Conservation (phyloP, 192 early-diverging fungal genomes). For the Mortierella claussenii region DNA sequence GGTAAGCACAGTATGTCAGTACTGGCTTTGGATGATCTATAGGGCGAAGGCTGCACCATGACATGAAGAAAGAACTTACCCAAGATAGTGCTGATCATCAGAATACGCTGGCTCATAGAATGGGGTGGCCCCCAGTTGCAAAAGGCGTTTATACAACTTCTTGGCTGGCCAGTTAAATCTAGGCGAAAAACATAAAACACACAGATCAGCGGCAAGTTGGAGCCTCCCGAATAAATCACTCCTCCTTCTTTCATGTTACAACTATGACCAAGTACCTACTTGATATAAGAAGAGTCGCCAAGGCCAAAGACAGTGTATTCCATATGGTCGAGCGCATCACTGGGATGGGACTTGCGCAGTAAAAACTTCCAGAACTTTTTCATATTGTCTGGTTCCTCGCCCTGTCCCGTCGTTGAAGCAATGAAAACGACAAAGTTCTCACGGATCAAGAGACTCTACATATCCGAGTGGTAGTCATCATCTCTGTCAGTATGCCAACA, state of each 20-base stretch:
- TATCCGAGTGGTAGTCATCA: no score
- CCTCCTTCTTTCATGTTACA: background rate
- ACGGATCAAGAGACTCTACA: slow-evolving; percentile 64
- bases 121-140: slow-evolving; percentile 84
- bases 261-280: slow-evolving; percentile 54
- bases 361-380: slow-evolving; percentile 92
- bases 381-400: slow-evolving; percentile 93
- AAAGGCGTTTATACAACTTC: slow-evolving; percentile 86
- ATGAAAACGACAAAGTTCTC: slow-evolving; percentile 82
- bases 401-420: slow-evolving; percentile 95
- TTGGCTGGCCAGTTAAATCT: slow-evolving; percentile 96
- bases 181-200: background rate
- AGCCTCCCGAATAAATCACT: no score
- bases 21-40: no score
- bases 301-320: slow-evolving; percentile 92
- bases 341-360: slow-evolving; percentile 81
- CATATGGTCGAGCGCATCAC: slow-evolving; percentile 70
- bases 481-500: no score
- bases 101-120: slow-evolving; percentile 83
- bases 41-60: no score
- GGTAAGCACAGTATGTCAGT: no score
- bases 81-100: slow-evolving; percentile 97
- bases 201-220: background rate
- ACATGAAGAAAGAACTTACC: slow-evolving; percentile 57
- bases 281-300: slow-evolving; percentile 93